Evolutionary conservation across 2,329 filamentous ascomycete species (phyloP), one percentile per base, ranked within the genome.

Genomic region (Trichoderma sp.): DNA sequence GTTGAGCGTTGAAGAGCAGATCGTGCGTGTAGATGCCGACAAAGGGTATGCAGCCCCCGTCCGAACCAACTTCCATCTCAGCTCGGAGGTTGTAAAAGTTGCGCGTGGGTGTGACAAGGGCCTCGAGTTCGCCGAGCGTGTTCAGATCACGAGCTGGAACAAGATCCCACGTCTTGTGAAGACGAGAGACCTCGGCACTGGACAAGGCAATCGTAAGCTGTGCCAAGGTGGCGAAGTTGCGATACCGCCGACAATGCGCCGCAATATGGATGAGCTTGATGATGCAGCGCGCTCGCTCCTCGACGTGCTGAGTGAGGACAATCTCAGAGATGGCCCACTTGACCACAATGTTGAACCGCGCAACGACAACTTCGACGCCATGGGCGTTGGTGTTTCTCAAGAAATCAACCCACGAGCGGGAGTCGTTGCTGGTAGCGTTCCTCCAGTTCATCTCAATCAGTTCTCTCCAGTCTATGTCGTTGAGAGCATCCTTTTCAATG

Each of bases 381-480:
- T 85, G 85, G 2, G 89, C 88, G 70, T 91, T 88, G 50, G 88
- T 84, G 57, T 88, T 88, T 60, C 88, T 86, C 47, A 94, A 80
- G 73, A 93, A 94, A 50, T 92, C 88, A 12, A 94, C 91, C 91
- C 91, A 95, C 24, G 92, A 91, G 61, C 88, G 85, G 43, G 87
- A 85, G 67, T 88, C 81, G 57, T 83, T 87, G 55, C 84, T 85
- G 17, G 85, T 83, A 19, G 83, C 80, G 70, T 92, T 87, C 73
- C 91, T 92, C 90, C 91, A 94, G 58, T 86, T 86, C 83, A 95
- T 89, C 63, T 93, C 90, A 63, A 94, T 91, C 14, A 95, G 81
- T 70, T 95, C 91, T 74, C 90, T 92, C 91, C 91, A 95, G 77
- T 94, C 91, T 68, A 95, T 90, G 75, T 94, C 91, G 70, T 92